A percentile compares a stretch with the other conserved stretches of the same genome.
Conservation (phyloP, 129 eudicot species). For the Chrysanthemum lavandulifolium region DNA sequence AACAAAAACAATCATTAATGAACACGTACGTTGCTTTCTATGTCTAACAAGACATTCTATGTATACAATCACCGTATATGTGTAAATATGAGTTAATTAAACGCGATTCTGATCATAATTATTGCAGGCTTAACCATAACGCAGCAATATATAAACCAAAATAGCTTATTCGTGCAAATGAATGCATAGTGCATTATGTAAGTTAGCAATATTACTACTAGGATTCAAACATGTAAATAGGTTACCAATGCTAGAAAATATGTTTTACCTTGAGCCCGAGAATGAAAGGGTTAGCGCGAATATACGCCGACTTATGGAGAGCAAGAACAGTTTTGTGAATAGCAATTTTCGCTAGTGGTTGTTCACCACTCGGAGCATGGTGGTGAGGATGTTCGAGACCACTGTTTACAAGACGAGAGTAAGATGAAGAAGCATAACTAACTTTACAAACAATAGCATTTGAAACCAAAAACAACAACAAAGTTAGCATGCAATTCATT, state of each 20-base stretch:
- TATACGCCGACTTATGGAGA: conserved; percentile 33
- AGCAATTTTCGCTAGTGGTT: conserved; percentile 46
- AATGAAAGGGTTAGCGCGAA: conserved; percentile 36
- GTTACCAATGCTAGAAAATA: not conserved
- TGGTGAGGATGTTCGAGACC: not conserved
- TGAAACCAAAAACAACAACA: conserved; percentile 6
- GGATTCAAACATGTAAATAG: too few relatives aligned
- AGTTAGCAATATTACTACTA: not conserved
- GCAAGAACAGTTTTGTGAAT: conserved; percentile 41
- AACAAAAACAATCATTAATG: too few relatives aligned
- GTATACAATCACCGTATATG: too few relatives aligned
- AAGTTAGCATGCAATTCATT: not conserved
- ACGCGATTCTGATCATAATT: too few relatives aligned
- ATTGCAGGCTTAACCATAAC: too few relatives aligned
- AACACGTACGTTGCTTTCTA: too few relatives aligned
- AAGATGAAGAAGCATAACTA: conserved; percentile 22
- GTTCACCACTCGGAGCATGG: conserved; percentile 31
- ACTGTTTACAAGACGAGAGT: conserved; percentile 12
- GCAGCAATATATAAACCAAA: too few relatives aligned
- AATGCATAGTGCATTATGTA: not conserved
- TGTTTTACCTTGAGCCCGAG: conserved; percentile 34
- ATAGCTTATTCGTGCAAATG: too few relatives aligned
- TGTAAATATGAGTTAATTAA: too few relatives aligned
- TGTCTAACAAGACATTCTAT: too few relatives aligned
- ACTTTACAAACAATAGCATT: conserved; percentile 4